Evolutionary conservation across 2,329 filamentous ascomycete genomes (phyloP), one percentile per base, ranked within the genome.

Genomic region (Botryotinia calthae): DNA sequence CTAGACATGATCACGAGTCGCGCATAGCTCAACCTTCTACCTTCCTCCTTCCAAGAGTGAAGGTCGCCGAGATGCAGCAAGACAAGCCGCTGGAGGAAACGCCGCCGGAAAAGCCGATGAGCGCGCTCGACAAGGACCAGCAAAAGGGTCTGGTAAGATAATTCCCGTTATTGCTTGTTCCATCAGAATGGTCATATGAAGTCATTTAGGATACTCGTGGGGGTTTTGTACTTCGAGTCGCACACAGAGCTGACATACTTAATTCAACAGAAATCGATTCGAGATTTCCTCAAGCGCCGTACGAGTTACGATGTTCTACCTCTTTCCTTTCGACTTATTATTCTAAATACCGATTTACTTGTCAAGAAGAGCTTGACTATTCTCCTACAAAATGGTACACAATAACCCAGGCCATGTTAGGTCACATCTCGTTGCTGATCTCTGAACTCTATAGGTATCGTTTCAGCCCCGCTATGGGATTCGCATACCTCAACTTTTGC

Each of bases 281-380:
- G 96, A 83, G 93, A 97, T 79, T 99, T 99, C 84, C 90, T 99
- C 81, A 97, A 95, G 83, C 92, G 97, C 78, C 92, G 96, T 81
- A 98, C 94, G 51, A 98, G 95, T 82, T 99, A 99, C 86, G 96
- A 99, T 84, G 96, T 99, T 77, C 87, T 99, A 65, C 96, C 96
- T 28, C 89, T 99, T 74, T 98, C 95, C 77, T 99, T 97, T 84
- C 93, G 96, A 76, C 90, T 99, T 72, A 97, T 99, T 80, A 90
- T 98, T 76, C 93, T 99, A 82, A 97, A 99, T 83, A 98, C 94
- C 75, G 91, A 95, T 75, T 87, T 99, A 73, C 90, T 98, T 72
- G 97, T 99, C 79, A 97, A 97, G 85, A 98, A 98, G 87, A 98
- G 94, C 82, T 85, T 99, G 79, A 94, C 93, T 80, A 98, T 98